These are phyloP conservation scores for Eimeria sp. DNA, from an alignment of 169 alveolate genomes.

Conservation along the genomic window DNA sequence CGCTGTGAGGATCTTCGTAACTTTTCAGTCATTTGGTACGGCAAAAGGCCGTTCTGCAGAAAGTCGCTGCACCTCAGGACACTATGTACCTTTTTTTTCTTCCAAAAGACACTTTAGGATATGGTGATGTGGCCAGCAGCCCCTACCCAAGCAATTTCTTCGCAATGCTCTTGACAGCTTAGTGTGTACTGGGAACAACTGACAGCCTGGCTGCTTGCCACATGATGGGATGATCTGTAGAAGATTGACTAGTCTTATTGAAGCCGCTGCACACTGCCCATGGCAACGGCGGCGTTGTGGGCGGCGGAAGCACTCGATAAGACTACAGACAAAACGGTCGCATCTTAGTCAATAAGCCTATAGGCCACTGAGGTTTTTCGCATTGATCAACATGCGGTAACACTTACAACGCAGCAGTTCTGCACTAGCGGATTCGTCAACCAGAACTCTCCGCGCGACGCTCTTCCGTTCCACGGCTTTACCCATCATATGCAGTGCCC, in stretches of 20 bases:
- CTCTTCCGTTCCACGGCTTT: not conserved
- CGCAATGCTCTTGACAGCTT: not conserved
- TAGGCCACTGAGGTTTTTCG: not conserved
- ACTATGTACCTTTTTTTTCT: not conserved
- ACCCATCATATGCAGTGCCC: not conserved
- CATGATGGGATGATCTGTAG: not conserved
- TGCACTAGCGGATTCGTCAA: not conserved
- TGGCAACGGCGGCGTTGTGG: not conserved
- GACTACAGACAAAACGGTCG: not conserved
- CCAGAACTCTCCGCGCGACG: not conserved
- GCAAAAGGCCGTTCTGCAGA: slow-evolving; percentile 32
- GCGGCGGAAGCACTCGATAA: not conserved
- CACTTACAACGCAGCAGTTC: too few relatives aligned
- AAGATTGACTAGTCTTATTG: not conserved
- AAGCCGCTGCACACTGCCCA: not conserved
- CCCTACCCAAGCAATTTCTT: not conserved
- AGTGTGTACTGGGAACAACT: not conserved
- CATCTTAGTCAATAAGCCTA: not conserved
- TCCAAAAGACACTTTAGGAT: slow-evolving; percentile 1
- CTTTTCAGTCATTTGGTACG: slow-evolving; percentile 36
- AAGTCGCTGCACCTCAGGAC: slow-evolving; percentile 31
- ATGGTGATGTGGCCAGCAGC: slow-evolving; percentile 26
- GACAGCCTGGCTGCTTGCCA: not conserved
- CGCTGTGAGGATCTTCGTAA: not conserved
- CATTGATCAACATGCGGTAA: too few relatives aligned